Evolutionary conservation across 495 filamentous ascomycete species (phyloP).

Genomic region (Lichenothelia convexa): DNA sequence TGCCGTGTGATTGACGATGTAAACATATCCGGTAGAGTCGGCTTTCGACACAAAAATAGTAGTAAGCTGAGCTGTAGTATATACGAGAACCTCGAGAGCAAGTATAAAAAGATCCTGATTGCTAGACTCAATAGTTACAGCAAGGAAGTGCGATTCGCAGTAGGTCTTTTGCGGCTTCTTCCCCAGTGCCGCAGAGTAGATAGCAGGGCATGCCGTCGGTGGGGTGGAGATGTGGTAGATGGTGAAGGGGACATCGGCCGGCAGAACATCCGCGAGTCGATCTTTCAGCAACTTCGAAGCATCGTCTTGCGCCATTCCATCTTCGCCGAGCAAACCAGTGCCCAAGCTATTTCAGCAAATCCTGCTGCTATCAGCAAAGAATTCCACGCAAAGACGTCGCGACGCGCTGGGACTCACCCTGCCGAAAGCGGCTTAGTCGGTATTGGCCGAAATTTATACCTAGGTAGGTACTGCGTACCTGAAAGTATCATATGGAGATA

Average conservation of each 20-base stretch:
- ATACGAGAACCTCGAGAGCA: constrained; percentile 50
- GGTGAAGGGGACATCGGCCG: constrained; percentile 47
- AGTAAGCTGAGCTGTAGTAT: constrained; percentile 56
- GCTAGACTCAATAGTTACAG: constrained; percentile 38
- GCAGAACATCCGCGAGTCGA: constrained; percentile 50
- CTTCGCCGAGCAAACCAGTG: background rate
- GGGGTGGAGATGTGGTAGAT: constrained; percentile 81
- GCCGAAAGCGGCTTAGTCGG: too few relatives aligned
- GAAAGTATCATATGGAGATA: too few relatives aligned
- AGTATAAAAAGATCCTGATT: constrained; percentile 37
- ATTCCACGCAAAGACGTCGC: too few relatives aligned
- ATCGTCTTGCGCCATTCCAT: too few relatives aligned
- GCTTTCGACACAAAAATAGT: constrained; percentile 93
- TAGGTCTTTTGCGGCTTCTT: constrained; percentile 55
- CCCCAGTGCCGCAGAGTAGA: constrained; percentile 64
- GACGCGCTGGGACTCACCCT: too few relatives aligned
- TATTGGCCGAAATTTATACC: too few relatives aligned
- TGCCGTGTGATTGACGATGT: constrained; percentile 39
- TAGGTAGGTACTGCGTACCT: too few relatives aligned
- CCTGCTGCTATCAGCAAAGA: too few relatives aligned
- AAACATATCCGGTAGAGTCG: constrained; percentile 80
- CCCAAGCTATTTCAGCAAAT: too few relatives aligned
- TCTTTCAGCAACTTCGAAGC: constrained; percentile 6
- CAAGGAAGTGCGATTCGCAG: constrained; percentile 74
- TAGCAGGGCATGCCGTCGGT: constrained; percentile 46